Percentiles rank a stretch among this genome's conserved stretches.
These are phyloP conservation scores for Brassica cretica DNA, from an alignment of 345 rosid species.

Conservation along the genomic window DNA sequence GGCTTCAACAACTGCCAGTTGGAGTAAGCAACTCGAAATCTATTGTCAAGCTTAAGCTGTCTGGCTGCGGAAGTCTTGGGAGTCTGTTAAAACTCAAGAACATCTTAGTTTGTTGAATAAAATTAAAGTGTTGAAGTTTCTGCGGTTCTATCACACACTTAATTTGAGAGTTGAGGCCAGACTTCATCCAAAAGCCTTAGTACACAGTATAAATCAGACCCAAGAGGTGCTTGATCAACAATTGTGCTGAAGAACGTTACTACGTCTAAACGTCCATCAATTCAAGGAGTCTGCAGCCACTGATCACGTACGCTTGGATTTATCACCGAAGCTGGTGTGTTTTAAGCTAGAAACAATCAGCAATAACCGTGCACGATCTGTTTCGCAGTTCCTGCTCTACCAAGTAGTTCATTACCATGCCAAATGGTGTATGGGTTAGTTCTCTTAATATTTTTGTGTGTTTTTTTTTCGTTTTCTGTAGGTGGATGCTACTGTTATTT, in stretches of 20 bases:
- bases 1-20: constrained; percentile 9
- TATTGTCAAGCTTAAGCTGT: constrained; percentile 5
- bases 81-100: not conserved
- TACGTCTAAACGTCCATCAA: not conserved
- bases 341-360: constrained; percentile 45
- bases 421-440: constrained; percentile 88
- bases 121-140: not conserved
- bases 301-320: not conserved
- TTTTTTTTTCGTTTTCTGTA: not conserved
- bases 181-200: not conserved
- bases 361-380: constrained; percentile 55
- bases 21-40: not conserved
- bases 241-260: not conserved
- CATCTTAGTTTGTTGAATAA: not conserved
- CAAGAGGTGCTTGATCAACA: not conserved
- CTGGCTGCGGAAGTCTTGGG: constrained; percentile 24
- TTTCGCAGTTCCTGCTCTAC: constrained; percentile 38
- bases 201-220: not conserved
- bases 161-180: not conserved
- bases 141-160: not conserved
- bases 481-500: not conserved
- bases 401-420: constrained; percentile 33
- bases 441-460: constrained; percentile 31
- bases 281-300: not conserved
- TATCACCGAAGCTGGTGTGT: constrained; percentile 34